Conservation (phyloP, 2,329 filamentous ascomycete genomes). For the Erysiphe pulchra region DNA sequence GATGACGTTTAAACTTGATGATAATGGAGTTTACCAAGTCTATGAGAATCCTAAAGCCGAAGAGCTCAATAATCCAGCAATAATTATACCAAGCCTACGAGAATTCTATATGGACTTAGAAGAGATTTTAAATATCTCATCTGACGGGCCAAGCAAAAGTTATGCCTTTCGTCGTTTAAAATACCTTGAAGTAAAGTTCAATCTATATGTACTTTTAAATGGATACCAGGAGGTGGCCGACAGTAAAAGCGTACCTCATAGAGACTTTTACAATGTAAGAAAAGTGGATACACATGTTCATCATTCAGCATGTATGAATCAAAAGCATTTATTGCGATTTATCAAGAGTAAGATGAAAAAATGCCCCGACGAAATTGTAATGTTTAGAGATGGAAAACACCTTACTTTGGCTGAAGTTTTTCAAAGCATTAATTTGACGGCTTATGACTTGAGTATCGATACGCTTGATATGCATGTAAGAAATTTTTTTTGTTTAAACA, state of each 20-base stretch:
- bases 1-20: constrained; percentile 53
- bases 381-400: constrained; percentile 78
- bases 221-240: constrained; percentile 97
- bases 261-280: constrained; percentile 96
- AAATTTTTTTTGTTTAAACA: constrained; percentile 5
- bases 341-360: constrained; percentile 99
- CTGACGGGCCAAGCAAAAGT: constrained; percentile 86
- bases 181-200: constrained; percentile 92
- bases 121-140: constrained; percentile 63
- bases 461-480: constrained; percentile 93
- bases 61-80: constrained; percentile 39
- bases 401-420: constrained; percentile 84
- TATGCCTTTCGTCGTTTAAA: constrained; percentile 88
- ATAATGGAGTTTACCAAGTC: constrained; percentile 75
- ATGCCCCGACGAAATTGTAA: constrained; percentile 74
- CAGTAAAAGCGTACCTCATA: constrained; percentile 88
- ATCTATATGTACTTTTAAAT: constrained; percentile 76
- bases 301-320: constrained; percentile 98
- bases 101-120: constrained; percentile 95
- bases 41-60: constrained; percentile 43
- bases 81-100: constrained; percentile 70
- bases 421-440: constrained; percentile 87
- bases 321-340: constrained; percentile 91
- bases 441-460: constrained; percentile 93
- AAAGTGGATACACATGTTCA: constrained; percentile 99